These are phyloP conservation scores for Melanomma pulvis-pyrius DNA, from an alignment of 495 filamentous ascomycete species.

Conservation along the genomic window DNA sequence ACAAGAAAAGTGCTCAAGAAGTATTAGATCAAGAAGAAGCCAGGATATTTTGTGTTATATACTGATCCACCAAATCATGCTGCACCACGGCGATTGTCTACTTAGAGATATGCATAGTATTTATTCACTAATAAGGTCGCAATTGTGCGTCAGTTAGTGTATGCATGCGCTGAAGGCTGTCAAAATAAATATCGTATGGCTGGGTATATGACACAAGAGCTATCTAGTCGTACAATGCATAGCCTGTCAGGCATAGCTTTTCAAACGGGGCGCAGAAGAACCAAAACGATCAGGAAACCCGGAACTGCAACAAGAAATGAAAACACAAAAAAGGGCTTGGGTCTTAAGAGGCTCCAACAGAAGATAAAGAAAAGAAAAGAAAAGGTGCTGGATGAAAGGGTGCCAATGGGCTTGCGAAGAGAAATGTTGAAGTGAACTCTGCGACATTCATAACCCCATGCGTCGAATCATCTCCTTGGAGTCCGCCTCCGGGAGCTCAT, in stretches of 20 bases:
- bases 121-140: no score
- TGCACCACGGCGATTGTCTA: no score
- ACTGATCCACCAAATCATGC: no score
- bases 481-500: slow-evolving; percentile 38
- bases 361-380: slow-evolving; percentile 11
- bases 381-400: background rate
- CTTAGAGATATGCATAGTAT: no score
- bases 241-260: background rate
- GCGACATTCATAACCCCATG: slow-evolving; percentile 17
- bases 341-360: background rate
- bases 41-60: no score
- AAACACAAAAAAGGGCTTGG: background rate
- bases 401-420: background rate
- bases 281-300: background rate
- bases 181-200: background rate
- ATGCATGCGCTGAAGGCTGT: background rate
- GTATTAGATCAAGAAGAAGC: no score
- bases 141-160: no score
- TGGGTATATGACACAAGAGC: slow-evolving; percentile 5
- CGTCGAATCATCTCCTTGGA: slow-evolving; percentile 38
- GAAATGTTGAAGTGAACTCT: background rate
- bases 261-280: background rate
- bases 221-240: slow-evolving; percentile 7
- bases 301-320: background rate
- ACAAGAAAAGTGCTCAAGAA: no score